Evolutionary conservation across 2,329 filamentous ascomycete species (phyloP).

Genomic region (Phaeosphaeriaceae sp.): DNA sequence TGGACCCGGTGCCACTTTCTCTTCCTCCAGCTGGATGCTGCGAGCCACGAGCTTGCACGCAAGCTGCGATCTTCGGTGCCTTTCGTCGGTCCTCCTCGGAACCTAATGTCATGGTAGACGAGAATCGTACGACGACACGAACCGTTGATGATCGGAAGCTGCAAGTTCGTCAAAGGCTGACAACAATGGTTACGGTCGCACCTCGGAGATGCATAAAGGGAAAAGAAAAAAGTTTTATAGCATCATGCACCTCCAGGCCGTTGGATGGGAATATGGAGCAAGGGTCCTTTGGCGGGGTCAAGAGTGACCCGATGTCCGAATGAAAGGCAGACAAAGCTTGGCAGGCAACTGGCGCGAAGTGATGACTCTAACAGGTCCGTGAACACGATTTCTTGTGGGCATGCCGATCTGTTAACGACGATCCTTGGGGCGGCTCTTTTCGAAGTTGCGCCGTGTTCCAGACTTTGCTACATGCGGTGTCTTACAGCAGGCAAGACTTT

Average conservation of each 20-base stretch:
- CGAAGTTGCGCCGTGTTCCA: conserved; percentile 4
- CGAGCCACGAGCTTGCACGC: not conserved
- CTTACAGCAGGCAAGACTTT: conserved; percentile 1
- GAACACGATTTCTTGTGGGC: conserved; percentile 1
- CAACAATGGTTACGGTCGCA: not conserved
- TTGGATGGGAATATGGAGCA: not conserved
- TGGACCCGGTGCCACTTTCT: not conserved
- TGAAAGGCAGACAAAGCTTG: not conserved
- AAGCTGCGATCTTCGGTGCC: not conserved
- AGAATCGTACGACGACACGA: not conserved
- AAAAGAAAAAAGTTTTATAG: not conserved
- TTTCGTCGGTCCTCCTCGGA: not conserved
- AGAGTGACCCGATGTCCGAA: not conserved
- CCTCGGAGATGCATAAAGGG: not conserved
- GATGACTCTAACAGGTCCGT: not conserved
- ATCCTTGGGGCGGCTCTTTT: conserved; percentile 7
- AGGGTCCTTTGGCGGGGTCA: not conserved
- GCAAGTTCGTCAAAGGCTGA: not conserved
- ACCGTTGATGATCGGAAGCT: not conserved
- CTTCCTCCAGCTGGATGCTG: not conserved
- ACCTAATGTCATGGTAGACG: not conserved
- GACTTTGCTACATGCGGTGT: conserved; percentile 9
- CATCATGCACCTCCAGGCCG: conserved; percentile 1
- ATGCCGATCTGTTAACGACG: conserved; percentile 6
- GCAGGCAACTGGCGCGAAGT: not conserved